Evolutionary conservation across 129 eudicot genomes (phyloP), one percentile per base, ranked within the genome.

Genomic region (Tagetes patula): DNA sequence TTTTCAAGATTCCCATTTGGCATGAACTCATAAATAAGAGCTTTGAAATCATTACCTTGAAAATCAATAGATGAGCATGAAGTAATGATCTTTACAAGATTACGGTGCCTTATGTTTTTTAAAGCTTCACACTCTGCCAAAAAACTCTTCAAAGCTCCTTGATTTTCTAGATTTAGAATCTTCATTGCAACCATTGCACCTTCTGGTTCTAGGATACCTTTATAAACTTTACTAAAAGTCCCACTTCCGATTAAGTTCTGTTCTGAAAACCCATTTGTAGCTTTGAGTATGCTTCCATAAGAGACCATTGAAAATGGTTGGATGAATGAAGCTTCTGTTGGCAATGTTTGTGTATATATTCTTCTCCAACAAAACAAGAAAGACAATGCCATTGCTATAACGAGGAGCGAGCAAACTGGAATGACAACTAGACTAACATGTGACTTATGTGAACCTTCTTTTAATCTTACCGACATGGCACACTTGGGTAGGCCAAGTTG

Each of bases 11-110:
- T 81, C 67, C 85, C 85, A 60, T 81, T 81, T 49, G 78, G 75
- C 82, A 20, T 20, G 27, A 20, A 20, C 27, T 20, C 27, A 12
- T 81, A 81, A 43, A 75, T 63, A 50, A 75, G 73, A 70, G 84
- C 81, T 70, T 81, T 81, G 48, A 81, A 81, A 71, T 81, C 81
- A n/a, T 75, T 75, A 13, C 84, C 84, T 64, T 81, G 77, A 27
- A 36, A 81, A 81, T 81, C 84, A 52, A 70, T 27, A 54, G 82
- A 71, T 34, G 85, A 81, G 60, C 85, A 77, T 7, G 82, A 33
- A 58, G 81, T 81, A n/a, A 72, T 71, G 68, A 81, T 49, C 49
- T 52, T 77, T 9, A 77, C 72, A 73, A 82, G 82, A 73, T 82
- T 77, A 41, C 82, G 75, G 31, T 77, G 85, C 43, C 85, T 69